phyloP scores from a whole-genome alignment of 2,329 filamentous ascomycete genomes.

The Cephalotrichum gorgonifer region DNA sequence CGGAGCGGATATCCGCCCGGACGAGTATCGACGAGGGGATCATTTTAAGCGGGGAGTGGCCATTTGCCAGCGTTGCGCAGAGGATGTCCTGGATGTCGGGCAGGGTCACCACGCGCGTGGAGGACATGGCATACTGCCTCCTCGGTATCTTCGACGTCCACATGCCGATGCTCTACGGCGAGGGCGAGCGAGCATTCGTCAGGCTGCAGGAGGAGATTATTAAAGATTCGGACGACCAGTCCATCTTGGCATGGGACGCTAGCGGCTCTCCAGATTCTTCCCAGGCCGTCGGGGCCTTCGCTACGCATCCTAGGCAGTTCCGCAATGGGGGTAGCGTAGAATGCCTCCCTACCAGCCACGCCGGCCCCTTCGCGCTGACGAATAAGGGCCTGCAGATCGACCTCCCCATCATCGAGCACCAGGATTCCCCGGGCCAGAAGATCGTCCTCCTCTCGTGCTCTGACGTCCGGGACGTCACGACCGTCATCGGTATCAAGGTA shows the following conservation, averaged over 20 bases:
- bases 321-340: neutral
- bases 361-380: neutral
- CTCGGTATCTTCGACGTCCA: constrained; percentile 15
- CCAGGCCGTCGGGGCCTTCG: neutral
- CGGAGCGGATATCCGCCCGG: constrained; percentile 12
- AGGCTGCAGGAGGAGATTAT: constrained; percentile 15
- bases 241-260: constrained; percentile 14
- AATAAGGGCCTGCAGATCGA: constrained; percentile 3
- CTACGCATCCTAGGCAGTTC: neutral
- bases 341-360: neutral
- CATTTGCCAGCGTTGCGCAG: constrained; percentile 9
- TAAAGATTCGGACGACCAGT: constrained; percentile 10
- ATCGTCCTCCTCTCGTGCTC: neutral
- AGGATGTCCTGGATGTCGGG: constrained; percentile 15
- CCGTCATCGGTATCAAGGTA: neutral
- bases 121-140: constrained; percentile 16
- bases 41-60: constrained; percentile 1
- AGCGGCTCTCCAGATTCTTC: constrained; percentile 23
- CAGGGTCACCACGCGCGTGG: constrained; percentile 11
- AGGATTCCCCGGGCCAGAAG: neutral
- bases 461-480: neutral
- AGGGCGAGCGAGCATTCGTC: constrained; percentile 8
- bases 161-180: constrained; percentile 16
- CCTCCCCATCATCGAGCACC: neutral
- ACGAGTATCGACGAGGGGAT: constrained; percentile 1